These are phyloP conservation scores for Isabelozyma heimii DNA, from an alignment of 805 yeast species.

Conservation along the genomic window DNA sequence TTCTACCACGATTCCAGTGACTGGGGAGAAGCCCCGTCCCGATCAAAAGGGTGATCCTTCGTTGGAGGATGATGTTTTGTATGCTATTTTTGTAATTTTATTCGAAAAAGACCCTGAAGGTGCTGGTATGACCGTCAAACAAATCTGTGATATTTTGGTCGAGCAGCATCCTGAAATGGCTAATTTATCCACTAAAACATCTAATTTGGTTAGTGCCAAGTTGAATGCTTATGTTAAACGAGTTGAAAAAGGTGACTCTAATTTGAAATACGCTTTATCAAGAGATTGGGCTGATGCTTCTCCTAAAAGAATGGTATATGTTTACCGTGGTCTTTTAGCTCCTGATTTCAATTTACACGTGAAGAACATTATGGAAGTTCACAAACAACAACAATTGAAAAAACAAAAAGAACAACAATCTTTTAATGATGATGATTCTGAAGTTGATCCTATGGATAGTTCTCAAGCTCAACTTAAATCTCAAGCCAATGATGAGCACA, in stretches of 20 bases:
- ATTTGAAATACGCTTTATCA: conserved; percentile 68
- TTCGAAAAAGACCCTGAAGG: conserved; percentile 67
- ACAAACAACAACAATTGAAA: conserved; percentile 25
- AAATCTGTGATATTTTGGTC: conserved; percentile 71
- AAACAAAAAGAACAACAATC: background rate
- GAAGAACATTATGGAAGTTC: conserved; percentile 57
- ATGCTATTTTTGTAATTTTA: conserved; percentile 70
- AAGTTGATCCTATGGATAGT: background rate
- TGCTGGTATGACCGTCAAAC: conserved; percentile 87
- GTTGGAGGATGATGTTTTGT: conserved; percentile 72
- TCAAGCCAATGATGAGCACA: background rate
- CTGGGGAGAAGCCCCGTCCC: conserved; percentile 70
- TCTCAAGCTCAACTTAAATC: background rate
- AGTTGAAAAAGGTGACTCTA: conserved; percentile 78
- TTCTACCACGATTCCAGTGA: conserved; percentile 76
- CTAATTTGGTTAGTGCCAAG: conserved; percentile 78
- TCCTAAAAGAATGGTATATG: conserved; percentile 86
- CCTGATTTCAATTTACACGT: conserved; percentile 76
- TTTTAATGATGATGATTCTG: background rate
- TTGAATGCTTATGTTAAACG: conserved; percentile 82
- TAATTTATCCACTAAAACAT: conserved; percentile 72
- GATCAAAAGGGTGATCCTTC: conserved; percentile 56
- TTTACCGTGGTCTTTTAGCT: conserved; percentile 74
- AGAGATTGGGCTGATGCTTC: conserved; percentile 92
- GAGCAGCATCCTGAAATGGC: conserved; percentile 85